Base-by-base conservation (phyloP, 345 rosid genomes). In the Salix purpurea region DNA sequence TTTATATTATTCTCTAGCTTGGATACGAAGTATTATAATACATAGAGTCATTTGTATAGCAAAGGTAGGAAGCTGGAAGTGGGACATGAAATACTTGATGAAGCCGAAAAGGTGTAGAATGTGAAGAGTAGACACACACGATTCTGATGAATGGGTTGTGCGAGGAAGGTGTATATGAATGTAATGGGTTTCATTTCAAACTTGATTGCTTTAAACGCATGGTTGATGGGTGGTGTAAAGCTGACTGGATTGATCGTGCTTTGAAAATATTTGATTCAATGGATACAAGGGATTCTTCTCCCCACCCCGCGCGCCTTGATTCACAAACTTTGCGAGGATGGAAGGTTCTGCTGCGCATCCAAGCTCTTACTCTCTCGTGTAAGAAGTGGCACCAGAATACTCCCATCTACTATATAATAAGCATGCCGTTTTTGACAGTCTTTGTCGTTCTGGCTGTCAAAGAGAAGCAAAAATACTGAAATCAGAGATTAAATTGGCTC, bases 41-140 rank as follows among this genome's bases (percentile, higher is more conserved):
- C 99, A 5, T 79, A 89, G 52, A 80, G 91, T 76, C 86, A 91
- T 84, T 79, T 93, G 77, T 85, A 84, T 73, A 91, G 87, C 82
- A 90, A 83, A 84, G 87, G 83, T 19, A 89, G 90, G 36, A 84
- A 89, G 70, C 56, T 90, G 68, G 91, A 88, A 30, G 90, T 79
- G 61, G 93, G 87, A n/a, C 86, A 83, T 74, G 79, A 70, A 65
- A 78, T 89, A 76, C 60, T 90, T 81, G 85, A 82, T 70, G 92
- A 91, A 70, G 86, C 91, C 24, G 92, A 90, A 77, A 74, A 74
- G 98, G 94, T 56, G 80, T 89, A 79, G 86, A 83, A 80, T 86
- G 89, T 46, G 98, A 93, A 76, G 83, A 78, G 60, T 95, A 93
- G 73, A 93, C 97, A 2, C 93, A 93, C 81, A 87, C 94, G 15